A percentile compares a stretch with the other conserved stretches of the same genome.
phyloP scores from a whole-genome alignment of 2,329 filamentous ascomycete genomes.

The Colletotrichum scovillei region DNA sequence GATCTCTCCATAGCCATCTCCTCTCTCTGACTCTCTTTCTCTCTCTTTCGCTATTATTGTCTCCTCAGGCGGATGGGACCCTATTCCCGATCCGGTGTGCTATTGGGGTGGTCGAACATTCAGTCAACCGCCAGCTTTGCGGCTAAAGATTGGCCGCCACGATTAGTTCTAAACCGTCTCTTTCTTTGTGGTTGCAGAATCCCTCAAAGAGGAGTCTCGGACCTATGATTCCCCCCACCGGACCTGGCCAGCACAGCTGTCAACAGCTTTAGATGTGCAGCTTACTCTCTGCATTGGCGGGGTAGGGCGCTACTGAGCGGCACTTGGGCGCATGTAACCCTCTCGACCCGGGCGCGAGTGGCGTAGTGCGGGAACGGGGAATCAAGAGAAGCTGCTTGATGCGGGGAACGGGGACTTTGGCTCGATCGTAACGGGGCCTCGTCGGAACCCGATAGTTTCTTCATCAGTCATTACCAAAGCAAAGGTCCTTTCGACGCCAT shows the following conservation, averaged over 20 bases:
- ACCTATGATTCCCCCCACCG: not conserved
- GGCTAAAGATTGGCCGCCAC: not conserved
- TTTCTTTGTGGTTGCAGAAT: not conserved
- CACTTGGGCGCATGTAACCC: constrained; percentile 26
- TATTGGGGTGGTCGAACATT: not conserved
- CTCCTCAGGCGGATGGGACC: not conserved
- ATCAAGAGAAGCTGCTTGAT: constrained; percentile 9
- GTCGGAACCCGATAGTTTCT: constrained; percentile 1
- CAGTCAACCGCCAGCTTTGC: not conserved
- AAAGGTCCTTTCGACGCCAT: not conserved
- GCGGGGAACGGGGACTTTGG: constrained; percentile 2
- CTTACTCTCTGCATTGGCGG: not conserved
- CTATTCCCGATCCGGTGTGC: constrained; percentile 24
- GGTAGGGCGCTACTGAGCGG: constrained; percentile 6
- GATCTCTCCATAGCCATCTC: not conserved
- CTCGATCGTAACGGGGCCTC: not conserved
- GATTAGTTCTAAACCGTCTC: not conserved
- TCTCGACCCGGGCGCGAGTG: not conserved
- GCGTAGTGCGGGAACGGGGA: not conserved
- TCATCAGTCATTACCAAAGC: not conserved
- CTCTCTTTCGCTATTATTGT: not conserved
- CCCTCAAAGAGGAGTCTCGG: not conserved
- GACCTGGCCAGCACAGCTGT: not conserved
- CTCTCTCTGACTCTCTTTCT: too few species aligned
- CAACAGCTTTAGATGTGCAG: not conserved